phyloP scores from a whole-genome alignment of 192 early-diverging fungal genomes.

The Chytriomyces sp. region DNA sequence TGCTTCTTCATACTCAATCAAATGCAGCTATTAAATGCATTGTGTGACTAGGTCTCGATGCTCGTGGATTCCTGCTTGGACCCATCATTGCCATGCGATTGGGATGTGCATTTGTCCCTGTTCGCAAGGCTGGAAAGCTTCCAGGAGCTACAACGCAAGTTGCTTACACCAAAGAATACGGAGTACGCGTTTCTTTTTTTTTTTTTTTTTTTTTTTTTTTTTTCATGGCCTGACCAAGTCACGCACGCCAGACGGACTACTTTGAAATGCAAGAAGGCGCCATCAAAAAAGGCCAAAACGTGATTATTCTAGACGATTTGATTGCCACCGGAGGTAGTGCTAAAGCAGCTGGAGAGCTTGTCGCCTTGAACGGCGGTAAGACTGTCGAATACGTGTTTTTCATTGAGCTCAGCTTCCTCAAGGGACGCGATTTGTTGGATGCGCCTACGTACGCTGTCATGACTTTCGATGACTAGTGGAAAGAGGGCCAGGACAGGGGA shows the following conservation, averaged over 20 bases:
- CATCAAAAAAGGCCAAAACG: slow-evolving; percentile 79
- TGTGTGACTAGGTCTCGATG: slow-evolving; percentile 73
- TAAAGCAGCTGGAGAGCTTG: slow-evolving; percentile 81
- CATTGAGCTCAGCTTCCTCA: slow-evolving; percentile 84
- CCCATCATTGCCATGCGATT: slow-evolving; percentile 89
- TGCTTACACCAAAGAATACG: slow-evolving; percentile 94
- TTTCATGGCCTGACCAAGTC: slow-evolving; percentile 1
- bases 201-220: slow-evolving; percentile 27
- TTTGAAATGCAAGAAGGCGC: slow-evolving; percentile 91
- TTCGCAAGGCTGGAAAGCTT: slow-evolving; percentile 96
- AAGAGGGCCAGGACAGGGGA: too few relatives aligned
- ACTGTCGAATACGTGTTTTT: slow-evolving; percentile 90
- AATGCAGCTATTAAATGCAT: slow-evolving; percentile 12
- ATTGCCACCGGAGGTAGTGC: slow-evolving; percentile 89
- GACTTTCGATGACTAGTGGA: slow-evolving; percentile 59
- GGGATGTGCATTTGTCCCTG: slow-evolving; percentile 89
- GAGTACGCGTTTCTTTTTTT: slow-evolving; percentile 55
- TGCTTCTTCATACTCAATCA: neutral
- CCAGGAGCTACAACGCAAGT: slow-evolving; percentile 76
- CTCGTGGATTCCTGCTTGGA: slow-evolving; percentile 95
- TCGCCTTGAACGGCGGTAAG: slow-evolving; percentile 72
- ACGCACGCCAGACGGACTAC: slow-evolving; percentile 68
- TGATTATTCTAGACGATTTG: slow-evolving; percentile 95
- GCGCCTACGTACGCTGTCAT: slow-evolving; percentile 90
- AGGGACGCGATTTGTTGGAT: slow-evolving; percentile 77